Evolutionary conservation across 805 yeast species (phyloP).

Genomic region (Myxozyma melibiosi): DNA sequence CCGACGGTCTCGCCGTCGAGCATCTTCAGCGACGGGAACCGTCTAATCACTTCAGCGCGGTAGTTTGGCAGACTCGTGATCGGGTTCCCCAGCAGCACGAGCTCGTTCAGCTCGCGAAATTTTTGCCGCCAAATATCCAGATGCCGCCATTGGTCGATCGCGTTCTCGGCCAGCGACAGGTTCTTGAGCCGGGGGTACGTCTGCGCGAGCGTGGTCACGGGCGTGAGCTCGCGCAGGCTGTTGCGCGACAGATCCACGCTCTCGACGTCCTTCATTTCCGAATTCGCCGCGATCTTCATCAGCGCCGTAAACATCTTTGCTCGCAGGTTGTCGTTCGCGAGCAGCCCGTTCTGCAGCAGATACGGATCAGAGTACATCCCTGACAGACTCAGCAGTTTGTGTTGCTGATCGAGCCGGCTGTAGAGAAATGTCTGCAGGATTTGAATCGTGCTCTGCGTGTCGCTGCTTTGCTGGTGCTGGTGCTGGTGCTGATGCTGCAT

Average conservation of each 20-base stretch:
- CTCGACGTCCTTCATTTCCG: constrained; percentile 26
- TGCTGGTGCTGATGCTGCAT: constrained; percentile 1
- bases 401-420: constrained; percentile 65
- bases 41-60: constrained; percentile 62
- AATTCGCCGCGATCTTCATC: constrained; percentile 36
- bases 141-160: constrained; percentile 56
- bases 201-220: constrained; percentile 65
- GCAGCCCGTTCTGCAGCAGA: constrained; percentile 63
- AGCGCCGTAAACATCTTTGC: constrained; percentile 84
- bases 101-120: constrained; percentile 70
- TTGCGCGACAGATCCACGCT: constrained; percentile 59
- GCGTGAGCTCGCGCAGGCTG: constrained; percentile 60
- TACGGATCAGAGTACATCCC: constrained; percentile 65
- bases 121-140: constrained; percentile 80
- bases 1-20: constrained; percentile 79
- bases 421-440: constrained; percentile 61
- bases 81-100: constrained; percentile 80
- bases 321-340: constrained; percentile 56
- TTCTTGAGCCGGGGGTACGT: constrained; percentile 77
- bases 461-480: not conserved
- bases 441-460: constrained; percentile 55
- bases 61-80: constrained; percentile 46
- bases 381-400: constrained; percentile 69
- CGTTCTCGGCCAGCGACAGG: constrained; percentile 78
- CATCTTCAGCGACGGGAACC: constrained; percentile 78